Evolutionary conservation across 345 rosid species (phyloP), one percentile per base, ranked within the genome.

Genomic region (Cardamine occulta): DNA sequence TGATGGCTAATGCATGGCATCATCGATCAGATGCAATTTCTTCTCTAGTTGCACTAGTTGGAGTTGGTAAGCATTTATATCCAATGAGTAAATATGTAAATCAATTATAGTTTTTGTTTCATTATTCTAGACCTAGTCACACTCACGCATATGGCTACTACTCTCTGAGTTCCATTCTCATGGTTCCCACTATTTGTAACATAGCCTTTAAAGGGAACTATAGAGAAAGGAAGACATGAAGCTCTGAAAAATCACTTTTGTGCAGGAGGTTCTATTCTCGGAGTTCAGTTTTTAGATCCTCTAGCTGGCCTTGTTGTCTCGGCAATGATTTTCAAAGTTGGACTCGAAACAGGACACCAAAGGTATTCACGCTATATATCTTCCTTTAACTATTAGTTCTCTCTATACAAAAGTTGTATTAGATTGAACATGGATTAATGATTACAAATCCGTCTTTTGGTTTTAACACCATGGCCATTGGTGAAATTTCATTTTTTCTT

Each of bases 1-100:
- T 94, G 98, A 94, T 85, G 81, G 98, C 98, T 72, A 94, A 94
- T 84, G 97, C 97, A 58, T 94, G 98, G 98, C 98, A 94, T 84
- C 98, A 91, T 83, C 97, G 97, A 58, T 88, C 91, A 21, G 96
- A 94, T 88, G 98, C 97, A 13, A 78, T 94, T 75, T 94, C 98
- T 39, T 94, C 97, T 44, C 66, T 94, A 42, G 92, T 94, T 78
- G 93, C 98, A 51, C 91, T 94, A 45, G 74, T 94, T 74, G 98
- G 98, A 64, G 91, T 84, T 81, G 94, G 94, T 88, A 86, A 85
- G 85, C 75, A 23, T 18, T 76, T 51, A n/a, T 49, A 60, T 24
- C 63, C 32, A 37, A 35, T 48, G 42, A 53, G 3, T 44, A 23
- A 0, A 54, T 26, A 42, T 54, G 29, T 12, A 13, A 18, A 63